Percentiles rank a stretch among this genome's conserved stretches.
Conservation (phyloP, 73 alveolate species). For the Symbiodinium natans region DNA sequence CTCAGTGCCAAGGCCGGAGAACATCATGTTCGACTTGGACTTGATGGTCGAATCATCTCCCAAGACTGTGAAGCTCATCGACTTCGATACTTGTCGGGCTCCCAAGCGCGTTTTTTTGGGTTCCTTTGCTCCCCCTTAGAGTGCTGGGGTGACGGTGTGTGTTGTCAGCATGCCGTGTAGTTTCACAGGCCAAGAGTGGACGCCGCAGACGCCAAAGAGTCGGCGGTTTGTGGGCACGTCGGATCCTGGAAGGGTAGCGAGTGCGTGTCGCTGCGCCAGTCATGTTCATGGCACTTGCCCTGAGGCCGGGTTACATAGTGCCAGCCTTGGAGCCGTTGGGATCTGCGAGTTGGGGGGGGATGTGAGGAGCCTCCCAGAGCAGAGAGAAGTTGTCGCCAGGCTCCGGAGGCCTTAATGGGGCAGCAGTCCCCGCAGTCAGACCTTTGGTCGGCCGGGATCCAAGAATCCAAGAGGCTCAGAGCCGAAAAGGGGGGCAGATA, state of each 20-base stretch:
- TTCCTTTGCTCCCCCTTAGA: no score
- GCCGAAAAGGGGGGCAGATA: not conserved
- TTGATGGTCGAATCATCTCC: constrained; percentile 76
- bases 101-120: not conserved
- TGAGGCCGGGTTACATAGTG: not conserved
- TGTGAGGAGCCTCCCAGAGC: no score
- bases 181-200: constrained; percentile 79
- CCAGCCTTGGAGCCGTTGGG: not conserved
- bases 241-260: not conserved
- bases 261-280: no score
- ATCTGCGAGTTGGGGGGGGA: no score
- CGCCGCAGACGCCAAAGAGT: constrained; percentile 88
- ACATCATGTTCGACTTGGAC: constrained; percentile 89
- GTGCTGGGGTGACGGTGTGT: not conserved
- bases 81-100: constrained; percentile 77
- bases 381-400: no score
- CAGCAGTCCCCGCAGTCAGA: constrained; percentile 89
- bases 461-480: not conserved
- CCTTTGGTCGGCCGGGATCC: constrained; percentile 50
- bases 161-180: not conserved
- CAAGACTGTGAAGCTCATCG: constrained; percentile 84
- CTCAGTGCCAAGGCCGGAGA: constrained; percentile 93
- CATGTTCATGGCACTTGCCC: no score
- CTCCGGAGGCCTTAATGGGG: constrained; percentile 73
- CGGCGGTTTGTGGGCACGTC: constrained; percentile 82